These are phyloP conservation scores for Crassisporium funariophilum DNA, from an alignment of 768 basidiomycete genomes.

Conservation along the genomic window DNA sequence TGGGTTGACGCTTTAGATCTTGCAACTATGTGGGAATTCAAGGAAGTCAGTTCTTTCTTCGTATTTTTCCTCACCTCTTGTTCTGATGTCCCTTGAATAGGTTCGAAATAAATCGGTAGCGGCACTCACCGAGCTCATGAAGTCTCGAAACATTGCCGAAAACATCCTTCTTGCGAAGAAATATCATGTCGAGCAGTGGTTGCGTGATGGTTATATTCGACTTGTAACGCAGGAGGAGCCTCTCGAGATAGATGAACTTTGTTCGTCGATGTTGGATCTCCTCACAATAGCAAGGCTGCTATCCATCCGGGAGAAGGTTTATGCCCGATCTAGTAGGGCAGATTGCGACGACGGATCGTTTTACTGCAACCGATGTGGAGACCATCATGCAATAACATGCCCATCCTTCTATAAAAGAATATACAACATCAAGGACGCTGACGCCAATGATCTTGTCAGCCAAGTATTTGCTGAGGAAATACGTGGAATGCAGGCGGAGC, in stretches of 20 bases:
- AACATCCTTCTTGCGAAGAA: conserved; percentile 5
- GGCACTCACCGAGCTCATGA: not conserved
- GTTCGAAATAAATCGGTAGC: not conserved
- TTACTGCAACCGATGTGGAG: not conserved
- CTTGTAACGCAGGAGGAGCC: not conserved
- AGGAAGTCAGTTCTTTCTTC: not conserved
- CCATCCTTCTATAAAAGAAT: too few relatives aligned
- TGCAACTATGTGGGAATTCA: conserved; percentile 1
- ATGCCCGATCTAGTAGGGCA: too few relatives aligned
- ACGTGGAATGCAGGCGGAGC: not conserved
- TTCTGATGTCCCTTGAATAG: not conserved
- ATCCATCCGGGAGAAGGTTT: not conserved
- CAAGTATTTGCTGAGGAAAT: not conserved
- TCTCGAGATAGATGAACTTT: not conserved
- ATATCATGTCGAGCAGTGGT: conserved; percentile 1
- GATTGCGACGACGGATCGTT: not conserved
- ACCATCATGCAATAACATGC: not conserved
- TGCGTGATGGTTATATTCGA: conserved; percentile 2
- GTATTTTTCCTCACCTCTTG: not conserved
- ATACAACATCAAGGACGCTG: not conserved
- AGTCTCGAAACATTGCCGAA: not conserved
- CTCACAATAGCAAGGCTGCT: not conserved
- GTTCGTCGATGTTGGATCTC: not conserved
- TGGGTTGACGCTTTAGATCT: not conserved
- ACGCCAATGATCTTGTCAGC: not conserved